Conservation (phyloP, 345 rosid species). For the Lepidium didymum region DNA sequence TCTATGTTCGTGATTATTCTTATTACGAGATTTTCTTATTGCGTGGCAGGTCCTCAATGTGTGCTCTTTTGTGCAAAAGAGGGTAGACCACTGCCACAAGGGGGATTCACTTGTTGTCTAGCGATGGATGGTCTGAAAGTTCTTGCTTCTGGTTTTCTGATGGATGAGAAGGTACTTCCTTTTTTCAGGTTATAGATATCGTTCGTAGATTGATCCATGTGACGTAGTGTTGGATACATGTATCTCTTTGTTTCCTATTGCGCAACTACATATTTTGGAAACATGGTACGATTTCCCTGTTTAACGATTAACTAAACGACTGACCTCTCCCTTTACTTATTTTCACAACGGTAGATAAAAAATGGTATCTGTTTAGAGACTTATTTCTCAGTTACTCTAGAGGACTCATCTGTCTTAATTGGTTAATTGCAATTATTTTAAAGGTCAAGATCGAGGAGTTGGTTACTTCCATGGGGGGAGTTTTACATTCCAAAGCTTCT, state of each 20-base stretch:
- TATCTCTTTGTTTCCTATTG: background rate
- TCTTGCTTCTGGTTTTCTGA: slow-evolving; percentile 81
- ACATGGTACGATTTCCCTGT: background rate
- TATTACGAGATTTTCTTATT: background rate
- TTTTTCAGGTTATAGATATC: background rate
- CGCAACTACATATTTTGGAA: background rate
- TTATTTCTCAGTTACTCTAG: background rate
- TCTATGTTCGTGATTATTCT: background rate
- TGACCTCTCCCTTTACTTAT: background rate
- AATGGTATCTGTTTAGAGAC: background rate
- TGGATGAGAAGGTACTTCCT: slow-evolving; percentile 69
- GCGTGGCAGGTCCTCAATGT: slow-evolving; percentile 73
- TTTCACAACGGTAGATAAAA: background rate
- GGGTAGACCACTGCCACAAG: slow-evolving; percentile 61
- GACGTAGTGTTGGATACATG: background rate
- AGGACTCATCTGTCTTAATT: slow-evolving; percentile 3
- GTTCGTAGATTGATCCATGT: background rate
- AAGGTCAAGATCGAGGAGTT: slow-evolving; percentile 69
- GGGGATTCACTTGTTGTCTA: slow-evolving; percentile 80
- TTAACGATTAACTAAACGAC: background rate
- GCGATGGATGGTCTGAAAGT: slow-evolving; percentile 91
- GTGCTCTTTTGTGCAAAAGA: slow-evolving; percentile 88
- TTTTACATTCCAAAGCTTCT: slow-evolving; percentile 47
- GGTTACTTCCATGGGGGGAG: slow-evolving; percentile 84
- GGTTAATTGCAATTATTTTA: slow-evolving; percentile 28